A percentile compares a stretch with the other conserved stretches of the same genome.
These are phyloP conservation scores for Camelina laxa DNA, from an alignment of 345 rosid genomes.

Conservation along the genomic window DNA sequence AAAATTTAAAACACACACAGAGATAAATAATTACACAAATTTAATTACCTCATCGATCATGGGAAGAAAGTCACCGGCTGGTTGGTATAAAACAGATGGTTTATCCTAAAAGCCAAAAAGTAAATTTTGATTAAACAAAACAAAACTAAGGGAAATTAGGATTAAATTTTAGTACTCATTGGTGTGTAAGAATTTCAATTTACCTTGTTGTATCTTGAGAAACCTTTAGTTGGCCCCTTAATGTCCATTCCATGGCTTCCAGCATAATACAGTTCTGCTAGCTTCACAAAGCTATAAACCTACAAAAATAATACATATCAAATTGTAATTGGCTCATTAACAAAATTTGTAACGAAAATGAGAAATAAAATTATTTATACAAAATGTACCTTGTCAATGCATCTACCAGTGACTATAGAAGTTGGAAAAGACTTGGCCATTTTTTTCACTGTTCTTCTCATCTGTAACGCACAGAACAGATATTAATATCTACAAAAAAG, in stretches of 20 bases:
- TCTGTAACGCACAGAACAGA: conserved; percentile 47
- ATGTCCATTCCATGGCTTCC: conserved; percentile 99
- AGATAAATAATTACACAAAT: not conserved
- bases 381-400: conserved; percentile 80
- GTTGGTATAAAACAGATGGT: conserved; percentile 71
- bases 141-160: not conserved
- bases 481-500: not conserved
- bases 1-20: not conserved
- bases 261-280: conserved; percentile 90
- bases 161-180: conserved; percentile 37
- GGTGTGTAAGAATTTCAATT: conserved; percentile 12
- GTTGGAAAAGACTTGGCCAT: conserved; percentile 76
- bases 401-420: conserved; percentile 93
- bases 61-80: conserved; percentile 85
- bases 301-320: conserved; percentile 20
- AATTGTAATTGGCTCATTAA: not conserved
- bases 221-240: conserved; percentile 75
- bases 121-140: not conserved
- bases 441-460: conserved; percentile 80
- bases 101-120: conserved; percentile 47
- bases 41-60: conserved; percentile 84
- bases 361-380: not conserved
- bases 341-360: not conserved
- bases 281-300: conserved; percentile 83
- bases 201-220: conserved; percentile 59